Conservation (phyloP, 495 filamentous ascomycete genomes). For the Penicillium tannophilum region DNA sequence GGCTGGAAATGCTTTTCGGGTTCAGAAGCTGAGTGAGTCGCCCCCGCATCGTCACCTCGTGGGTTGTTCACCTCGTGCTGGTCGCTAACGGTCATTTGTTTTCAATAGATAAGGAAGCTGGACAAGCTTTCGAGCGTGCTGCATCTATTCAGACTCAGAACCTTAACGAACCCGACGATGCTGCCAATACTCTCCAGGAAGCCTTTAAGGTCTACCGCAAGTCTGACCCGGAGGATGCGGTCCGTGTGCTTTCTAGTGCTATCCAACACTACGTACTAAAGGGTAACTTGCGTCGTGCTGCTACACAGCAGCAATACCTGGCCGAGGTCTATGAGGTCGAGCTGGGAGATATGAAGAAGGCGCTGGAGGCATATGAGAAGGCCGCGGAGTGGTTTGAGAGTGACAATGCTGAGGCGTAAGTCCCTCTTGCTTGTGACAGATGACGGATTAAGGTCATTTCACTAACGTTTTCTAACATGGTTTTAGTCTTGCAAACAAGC, state of each 20-base stretch:
- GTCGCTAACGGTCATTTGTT: slow-evolving; percentile 8
- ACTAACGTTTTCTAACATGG: background rate
- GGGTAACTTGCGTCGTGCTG: slow-evolving; percentile 86
- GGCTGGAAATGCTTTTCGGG: slow-evolving; percentile 79
- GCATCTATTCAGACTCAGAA: slow-evolving; percentile 73
- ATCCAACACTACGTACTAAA: slow-evolving; percentile 79
- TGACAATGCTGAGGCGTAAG: slow-evolving; percentile 84
- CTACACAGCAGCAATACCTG: slow-evolving; percentile 81
- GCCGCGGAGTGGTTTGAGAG: slow-evolving; percentile 86
- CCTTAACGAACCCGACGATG: slow-evolving; percentile 86
- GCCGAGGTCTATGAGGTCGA: slow-evolving; percentile 83
- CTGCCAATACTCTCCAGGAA: slow-evolving; percentile 74
- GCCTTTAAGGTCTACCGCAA: slow-evolving; percentile 88
- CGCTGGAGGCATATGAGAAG: slow-evolving; percentile 75
- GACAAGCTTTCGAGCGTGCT: slow-evolving; percentile 75
- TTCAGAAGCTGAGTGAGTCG: slow-evolving; percentile 66
- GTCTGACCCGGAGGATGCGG: slow-evolving; percentile 75
- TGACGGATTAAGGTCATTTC: background rate
- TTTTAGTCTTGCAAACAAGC: slow-evolving; percentile 80
- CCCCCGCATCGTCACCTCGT: slow-evolving; percentile 20
- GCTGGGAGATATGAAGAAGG: slow-evolving; percentile 71
- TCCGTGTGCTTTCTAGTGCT: slow-evolving; percentile 69
- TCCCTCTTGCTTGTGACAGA: slow-evolving; percentile 9
- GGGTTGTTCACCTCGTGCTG: background rate
- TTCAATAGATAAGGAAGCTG: slow-evolving; percentile 72